Percentiles rank a stretch among this genome's conserved stretches.
These are phyloP conservation scores for Cryptococcus wingfieldii DNA, from an alignment of 1,284 basidiomycete species.

Conservation along the genomic window DNA sequence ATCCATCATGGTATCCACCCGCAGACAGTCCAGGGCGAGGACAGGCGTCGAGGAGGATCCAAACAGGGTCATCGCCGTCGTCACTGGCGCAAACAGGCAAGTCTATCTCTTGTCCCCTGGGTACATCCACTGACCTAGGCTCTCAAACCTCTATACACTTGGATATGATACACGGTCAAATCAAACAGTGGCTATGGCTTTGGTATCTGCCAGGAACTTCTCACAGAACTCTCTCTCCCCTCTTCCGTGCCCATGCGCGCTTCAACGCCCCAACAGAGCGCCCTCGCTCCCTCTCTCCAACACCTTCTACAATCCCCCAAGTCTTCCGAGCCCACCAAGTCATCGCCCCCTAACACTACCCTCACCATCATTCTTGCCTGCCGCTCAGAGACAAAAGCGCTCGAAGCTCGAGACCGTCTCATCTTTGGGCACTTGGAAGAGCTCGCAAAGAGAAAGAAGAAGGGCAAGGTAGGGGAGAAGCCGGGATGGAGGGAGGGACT, in stretches of 20 bases:
- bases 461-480: constrained; percentile 38
- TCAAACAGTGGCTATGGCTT: constrained; percentile 71
- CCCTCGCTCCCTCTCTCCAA: constrained; percentile 23
- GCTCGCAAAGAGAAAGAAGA: constrained; percentile 46
- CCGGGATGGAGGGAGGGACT: constrained; percentile 61
- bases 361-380: constrained; percentile 81
- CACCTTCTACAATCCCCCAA: constrained; percentile 19
- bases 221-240: constrained; percentile 60
- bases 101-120: constrained; percentile 17
- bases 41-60: constrained; percentile 14
- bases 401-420: constrained; percentile 59
- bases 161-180: not conserved
- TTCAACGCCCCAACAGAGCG: constrained; percentile 25
- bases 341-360: constrained; percentile 42
- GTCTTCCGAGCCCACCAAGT: not conserved
- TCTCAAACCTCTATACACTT: not conserved
- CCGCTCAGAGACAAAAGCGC: constrained; percentile 62
- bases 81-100: constrained; percentile 67
- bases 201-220: constrained; percentile 75
- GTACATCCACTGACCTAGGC: not conserved
- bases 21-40: not conserved
- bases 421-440: constrained; percentile 56
- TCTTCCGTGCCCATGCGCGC: constrained; percentile 24
- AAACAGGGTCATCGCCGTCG: constrained; percentile 54
- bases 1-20: constrained; percentile 7